Percentiles rank a stretch among this genome's conserved stretches.
Conservation (phyloP, 2,329 filamentous ascomycete species). For the Alternaria triticina region DNA sequence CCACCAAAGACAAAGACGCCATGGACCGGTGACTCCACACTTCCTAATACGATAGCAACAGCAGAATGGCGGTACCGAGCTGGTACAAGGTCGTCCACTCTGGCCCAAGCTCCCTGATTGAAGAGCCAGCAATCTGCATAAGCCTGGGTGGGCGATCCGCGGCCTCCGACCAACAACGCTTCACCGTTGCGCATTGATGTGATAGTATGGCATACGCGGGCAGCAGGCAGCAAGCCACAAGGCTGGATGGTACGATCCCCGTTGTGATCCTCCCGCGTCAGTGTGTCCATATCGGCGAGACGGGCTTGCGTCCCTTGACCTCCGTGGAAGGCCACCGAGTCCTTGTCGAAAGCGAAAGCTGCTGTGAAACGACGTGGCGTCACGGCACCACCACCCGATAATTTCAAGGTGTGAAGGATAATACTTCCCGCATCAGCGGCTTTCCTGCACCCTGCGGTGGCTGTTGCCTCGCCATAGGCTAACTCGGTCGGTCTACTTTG, state of each 20-base stretch:
- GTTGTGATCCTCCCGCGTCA: slow-evolving; percentile 34
- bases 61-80: slow-evolving; percentile 78
- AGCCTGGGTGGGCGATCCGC: slow-evolving; percentile 74
- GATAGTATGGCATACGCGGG: slow-evolving; percentile 75
- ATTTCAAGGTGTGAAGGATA: slow-evolving; percentile 21
- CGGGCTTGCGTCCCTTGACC: slow-evolving; percentile 58
- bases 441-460: slow-evolving; percentile 3
- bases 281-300: slow-evolving; percentile 53
- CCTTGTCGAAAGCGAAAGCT: slow-evolving; percentile 37
- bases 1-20: slow-evolving; percentile 56
- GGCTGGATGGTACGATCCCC: slow-evolving; percentile 27
- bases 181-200: slow-evolving; percentile 67
- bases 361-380: slow-evolving; percentile 50
- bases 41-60: slow-evolving; percentile 52
- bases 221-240: slow-evolving; percentile 44
- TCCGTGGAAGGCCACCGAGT: slow-evolving; percentile 50
- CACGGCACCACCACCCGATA: slow-evolving; percentile 14
- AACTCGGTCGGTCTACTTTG: slow-evolving; percentile 16
- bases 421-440: slow-evolving; percentile 13
- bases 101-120: slow-evolving; percentile 67
- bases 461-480: slow-evolving; percentile 1
- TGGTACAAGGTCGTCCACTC: slow-evolving; percentile 68
- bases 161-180: slow-evolving; percentile 75
- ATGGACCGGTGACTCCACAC: slow-evolving; percentile 51
- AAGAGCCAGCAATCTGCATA: slow-evolving; percentile 79